phyloP scores from a whole-genome alignment of 2,329 filamentous ascomycete species.

The Sporothrix curviconia region DNA sequence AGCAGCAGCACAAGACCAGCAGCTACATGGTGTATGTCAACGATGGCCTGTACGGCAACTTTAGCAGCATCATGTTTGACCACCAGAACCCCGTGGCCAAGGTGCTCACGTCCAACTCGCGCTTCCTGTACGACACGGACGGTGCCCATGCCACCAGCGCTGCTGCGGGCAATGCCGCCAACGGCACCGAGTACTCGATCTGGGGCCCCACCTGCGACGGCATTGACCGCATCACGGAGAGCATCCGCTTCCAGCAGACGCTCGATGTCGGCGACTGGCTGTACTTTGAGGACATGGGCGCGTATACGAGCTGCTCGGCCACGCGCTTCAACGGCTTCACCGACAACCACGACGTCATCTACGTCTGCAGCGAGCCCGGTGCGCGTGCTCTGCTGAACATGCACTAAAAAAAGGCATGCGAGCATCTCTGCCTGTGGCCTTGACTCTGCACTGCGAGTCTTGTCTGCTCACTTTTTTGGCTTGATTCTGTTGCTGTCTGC shows the following conservation, averaged over 20 bases:
- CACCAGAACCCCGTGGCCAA: slow-evolving; percentile 87
- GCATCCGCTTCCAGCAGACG: slow-evolving; percentile 66
- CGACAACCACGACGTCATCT: slow-evolving; percentile 85
- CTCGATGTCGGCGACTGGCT: slow-evolving; percentile 95
- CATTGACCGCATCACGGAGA: slow-evolving; percentile 87
- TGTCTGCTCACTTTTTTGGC: neutral
- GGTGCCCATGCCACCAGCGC: slow-evolving; percentile 21
- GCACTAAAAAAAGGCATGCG: neutral
- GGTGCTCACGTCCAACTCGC: slow-evolving; percentile 60
- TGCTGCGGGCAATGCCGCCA: slow-evolving; percentile 32
- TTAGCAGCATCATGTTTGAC: slow-evolving; percentile 98
- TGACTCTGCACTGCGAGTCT: neutral
- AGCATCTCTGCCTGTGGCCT: neutral
- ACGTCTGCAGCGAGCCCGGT: slow-evolving; percentile 88
- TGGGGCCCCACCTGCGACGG: slow-evolving; percentile 98
- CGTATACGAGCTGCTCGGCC: slow-evolving; percentile 96
- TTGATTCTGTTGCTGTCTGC: too few species aligned
- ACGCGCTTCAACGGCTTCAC: slow-evolving; percentile 97
- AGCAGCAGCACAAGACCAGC: slow-evolving; percentile 48
- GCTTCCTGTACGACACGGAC: slow-evolving; percentile 51
- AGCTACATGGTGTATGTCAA: slow-evolving; percentile 98
- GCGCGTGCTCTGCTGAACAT: slow-evolving; percentile 64
- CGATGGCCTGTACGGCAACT: slow-evolving; percentile 96
- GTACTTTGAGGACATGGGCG: slow-evolving; percentile 98
- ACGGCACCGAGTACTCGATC: slow-evolving; percentile 78